Evolutionary conservation across 305 asterid species (phyloP).

Genomic region (Lippia alba): DNA sequence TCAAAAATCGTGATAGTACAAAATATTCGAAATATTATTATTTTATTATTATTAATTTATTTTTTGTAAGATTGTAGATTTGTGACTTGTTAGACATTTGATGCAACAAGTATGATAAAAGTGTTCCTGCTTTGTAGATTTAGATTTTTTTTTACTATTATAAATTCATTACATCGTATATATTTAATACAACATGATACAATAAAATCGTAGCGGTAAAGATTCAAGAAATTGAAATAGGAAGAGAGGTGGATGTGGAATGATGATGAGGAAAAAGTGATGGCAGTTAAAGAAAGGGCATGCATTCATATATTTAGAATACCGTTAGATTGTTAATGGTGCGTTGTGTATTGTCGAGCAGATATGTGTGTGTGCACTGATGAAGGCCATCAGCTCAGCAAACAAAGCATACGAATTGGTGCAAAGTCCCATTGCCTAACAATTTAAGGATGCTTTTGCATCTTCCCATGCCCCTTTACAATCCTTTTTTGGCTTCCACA

Average conservation of each 20-base stretch:
- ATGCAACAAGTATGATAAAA: too few species aligned
- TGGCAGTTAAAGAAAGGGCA: constrained; percentile 2
- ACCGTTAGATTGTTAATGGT: constrained; percentile 47
- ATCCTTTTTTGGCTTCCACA: constrained; percentile 32
- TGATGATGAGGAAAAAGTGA: constrained; percentile 1
- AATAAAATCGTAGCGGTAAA: too few species aligned
- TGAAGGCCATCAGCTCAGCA: constrained; percentile 26
- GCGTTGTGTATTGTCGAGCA: constrained; percentile 46
- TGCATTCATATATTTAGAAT: constrained; percentile 36
- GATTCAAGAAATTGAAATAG: constrained; percentile 2
- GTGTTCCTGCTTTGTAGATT: too few species aligned
- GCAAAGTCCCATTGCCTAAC: constrained; percentile 58
- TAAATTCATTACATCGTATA: too few species aligned
- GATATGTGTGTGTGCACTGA: constrained; percentile 45
- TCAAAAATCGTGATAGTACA: too few species aligned
- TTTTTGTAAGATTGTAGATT: too few species aligned
- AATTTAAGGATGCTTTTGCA: constrained; percentile 36
- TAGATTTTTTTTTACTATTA: too few species aligned
- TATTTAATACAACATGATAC: too few species aligned
- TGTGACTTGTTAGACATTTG: too few species aligned
- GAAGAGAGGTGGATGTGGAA: constrained; percentile 6
- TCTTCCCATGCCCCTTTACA: constrained; percentile 31
- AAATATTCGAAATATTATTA: too few species aligned
- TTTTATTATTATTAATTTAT: too few species aligned
- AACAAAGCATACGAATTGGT: constrained; percentile 49